phyloP scores from a whole-genome alignment of 2,329 filamentous ascomycete genomes.

The Stachybotrys chartarum region DNA sequence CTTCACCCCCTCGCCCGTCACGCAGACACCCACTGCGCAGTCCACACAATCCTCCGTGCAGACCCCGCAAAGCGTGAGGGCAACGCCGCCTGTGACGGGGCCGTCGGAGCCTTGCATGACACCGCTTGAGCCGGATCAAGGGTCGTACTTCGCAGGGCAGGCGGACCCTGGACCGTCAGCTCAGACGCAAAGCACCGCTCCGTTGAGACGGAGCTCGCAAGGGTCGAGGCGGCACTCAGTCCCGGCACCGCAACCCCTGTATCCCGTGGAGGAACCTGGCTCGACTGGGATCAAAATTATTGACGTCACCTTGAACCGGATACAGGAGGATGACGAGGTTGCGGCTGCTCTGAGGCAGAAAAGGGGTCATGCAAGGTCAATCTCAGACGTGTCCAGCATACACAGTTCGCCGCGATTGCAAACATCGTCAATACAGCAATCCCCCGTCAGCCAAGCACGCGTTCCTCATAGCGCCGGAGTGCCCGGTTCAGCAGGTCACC shows the following conservation, averaged over 20 bases:
- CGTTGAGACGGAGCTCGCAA: neutral
- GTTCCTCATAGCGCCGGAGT: neutral
- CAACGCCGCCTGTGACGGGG: neutral
- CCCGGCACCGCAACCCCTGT: neutral
- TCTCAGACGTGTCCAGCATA: neutral
- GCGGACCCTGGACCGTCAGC: neutral
- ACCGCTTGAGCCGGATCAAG: neutral
- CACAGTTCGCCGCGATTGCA: neutral
- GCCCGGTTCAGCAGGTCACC: neutral
- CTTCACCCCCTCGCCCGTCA: neutral
- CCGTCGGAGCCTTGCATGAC: constrained; percentile 5
- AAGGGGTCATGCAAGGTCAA: neutral
- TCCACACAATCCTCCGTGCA: neutral
- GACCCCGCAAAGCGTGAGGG: neutral
- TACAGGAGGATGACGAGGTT: constrained; percentile 11
- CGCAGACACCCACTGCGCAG: neutral
- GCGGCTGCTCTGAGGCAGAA: neutral
- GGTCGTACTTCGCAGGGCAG: constrained; percentile 3
- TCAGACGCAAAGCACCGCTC: neutral
- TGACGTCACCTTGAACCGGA: constrained; percentile 6
- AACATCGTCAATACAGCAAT: neutral
- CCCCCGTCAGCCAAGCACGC: neutral
- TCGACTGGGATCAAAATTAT: neutral
- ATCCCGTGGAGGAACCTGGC: neutral
- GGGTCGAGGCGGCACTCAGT: neutral